A percentile compares a stretch with the other conserved stretches of the same genome.
These are phyloP conservation scores for Aspergillus taichungensis DNA, from an alignment of 495 filamentous ascomycete species.

Conservation along the genomic window DNA sequence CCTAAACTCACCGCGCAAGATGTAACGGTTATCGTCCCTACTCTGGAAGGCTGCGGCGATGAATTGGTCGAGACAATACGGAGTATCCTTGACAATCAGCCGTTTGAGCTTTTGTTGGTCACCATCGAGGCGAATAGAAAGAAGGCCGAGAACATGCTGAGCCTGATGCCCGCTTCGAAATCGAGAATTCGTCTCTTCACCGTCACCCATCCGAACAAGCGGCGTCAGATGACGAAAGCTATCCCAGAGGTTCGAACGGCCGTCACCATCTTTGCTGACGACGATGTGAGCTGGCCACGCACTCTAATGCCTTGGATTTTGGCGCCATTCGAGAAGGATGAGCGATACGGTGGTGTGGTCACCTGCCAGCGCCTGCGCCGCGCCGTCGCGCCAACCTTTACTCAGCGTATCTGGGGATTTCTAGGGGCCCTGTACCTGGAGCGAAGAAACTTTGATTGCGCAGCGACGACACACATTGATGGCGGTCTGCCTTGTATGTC, in stretches of 20 bases:
- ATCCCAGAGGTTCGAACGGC: conserved; percentile 66
- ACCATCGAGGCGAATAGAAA: conserved; percentile 56
- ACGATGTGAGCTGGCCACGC: conserved; percentile 77
- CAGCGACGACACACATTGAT: conserved; percentile 75
- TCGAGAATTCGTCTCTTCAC: conserved; percentile 43
- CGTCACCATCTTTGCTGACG: conserved; percentile 77
- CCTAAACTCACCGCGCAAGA: conserved; percentile 58
- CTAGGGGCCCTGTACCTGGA: conserved; percentile 77
- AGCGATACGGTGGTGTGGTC: conserved; percentile 68
- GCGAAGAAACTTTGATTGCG: conserved; percentile 81
- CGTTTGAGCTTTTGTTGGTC: conserved; percentile 51
- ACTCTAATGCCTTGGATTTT: conserved; percentile 75
- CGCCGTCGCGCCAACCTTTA: conserved; percentile 44
- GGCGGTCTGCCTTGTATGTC: conserved; percentile 85
- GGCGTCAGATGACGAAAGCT: conserved; percentile 72
- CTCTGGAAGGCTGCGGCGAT: conserved; percentile 53
- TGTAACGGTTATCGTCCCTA: conserved; percentile 68
- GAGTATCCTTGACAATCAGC: conserved; percentile 47
- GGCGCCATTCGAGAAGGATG: conserved; percentile 69
- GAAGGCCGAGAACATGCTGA: conserved; percentile 44
- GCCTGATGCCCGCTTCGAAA: conserved; percentile 42
- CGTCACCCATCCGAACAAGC: conserved; percentile 64
- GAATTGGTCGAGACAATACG: conserved; percentile 52
- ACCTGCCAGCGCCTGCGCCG: conserved; percentile 74
- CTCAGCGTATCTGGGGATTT: conserved; percentile 59